These are phyloP conservation scores for Viscum album DNA, from an alignment of 177 flowering plant genomes.

Conservation along the genomic window DNA sequence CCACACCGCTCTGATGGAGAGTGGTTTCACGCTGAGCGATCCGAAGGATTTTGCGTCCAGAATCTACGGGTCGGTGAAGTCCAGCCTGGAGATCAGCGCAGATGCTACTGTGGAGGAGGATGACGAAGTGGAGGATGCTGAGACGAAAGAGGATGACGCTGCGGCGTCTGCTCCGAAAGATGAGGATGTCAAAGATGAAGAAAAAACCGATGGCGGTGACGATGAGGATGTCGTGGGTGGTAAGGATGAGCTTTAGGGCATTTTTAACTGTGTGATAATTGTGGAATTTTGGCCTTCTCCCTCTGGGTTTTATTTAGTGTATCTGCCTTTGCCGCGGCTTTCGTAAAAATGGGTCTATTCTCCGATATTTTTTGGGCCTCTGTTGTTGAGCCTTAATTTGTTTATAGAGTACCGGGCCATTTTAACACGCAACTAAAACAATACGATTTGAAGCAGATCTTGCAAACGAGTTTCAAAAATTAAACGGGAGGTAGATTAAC, in stretches of 20 bases:
- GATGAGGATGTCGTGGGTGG: constrained; percentile 20
- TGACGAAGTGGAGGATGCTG: constrained; percentile 53
- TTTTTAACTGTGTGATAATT: no score
- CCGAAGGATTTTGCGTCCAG: constrained; percentile 81
- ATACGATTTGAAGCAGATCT: no score
- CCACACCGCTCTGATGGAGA: constrained; percentile 91
- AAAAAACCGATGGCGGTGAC: constrained; percentile 9
- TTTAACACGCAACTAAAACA: no score
- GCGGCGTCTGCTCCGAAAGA: constrained; percentile 19
- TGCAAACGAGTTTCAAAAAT: no score
- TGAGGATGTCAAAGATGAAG: constrained; percentile 13
- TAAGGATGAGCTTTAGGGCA: constrained; percentile 64
- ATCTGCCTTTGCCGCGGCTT: no score
- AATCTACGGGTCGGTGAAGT: constrained; percentile 64
- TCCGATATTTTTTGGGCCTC: no score
- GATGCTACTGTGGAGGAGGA: constrained; percentile 75
- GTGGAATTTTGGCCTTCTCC: no score
- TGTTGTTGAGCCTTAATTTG: no score
- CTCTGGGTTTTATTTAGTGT: no score
- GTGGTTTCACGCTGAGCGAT: constrained; percentile 62
- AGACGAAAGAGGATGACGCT: constrained; percentile 38
- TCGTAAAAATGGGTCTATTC: no score
- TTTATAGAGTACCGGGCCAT: no score
- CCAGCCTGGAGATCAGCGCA: constrained; percentile 59
- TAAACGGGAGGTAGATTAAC: no score